Evolutionary conservation across 2,329 filamentous ascomycete genomes (phyloP).

Genomic region (Aspergillus clavatus): DNA sequence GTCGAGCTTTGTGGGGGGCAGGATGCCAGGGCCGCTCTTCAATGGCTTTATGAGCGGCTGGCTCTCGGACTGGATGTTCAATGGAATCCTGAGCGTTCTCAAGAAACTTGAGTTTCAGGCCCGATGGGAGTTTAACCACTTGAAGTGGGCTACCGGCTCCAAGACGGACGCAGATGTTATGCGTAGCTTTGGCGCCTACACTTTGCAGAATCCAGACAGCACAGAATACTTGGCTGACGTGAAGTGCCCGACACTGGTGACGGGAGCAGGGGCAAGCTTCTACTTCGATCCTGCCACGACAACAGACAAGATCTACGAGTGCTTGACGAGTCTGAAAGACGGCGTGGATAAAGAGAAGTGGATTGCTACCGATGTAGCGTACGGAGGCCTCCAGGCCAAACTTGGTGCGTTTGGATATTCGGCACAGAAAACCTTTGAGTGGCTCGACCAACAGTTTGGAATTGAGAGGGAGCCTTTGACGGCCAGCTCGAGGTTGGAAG

Average conservation of each 20-base stretch:
- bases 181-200: slow-evolving; percentile 6
- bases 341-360: slow-evolving; percentile 18
- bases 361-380: slow-evolving; percentile 14
- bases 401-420: slow-evolving; percentile 16
- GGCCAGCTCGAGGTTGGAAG: not conserved
- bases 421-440: slow-evolving; percentile 5
- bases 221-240: slow-evolving; percentile 3
- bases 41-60: slow-evolving; percentile 19
- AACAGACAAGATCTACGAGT: slow-evolving; percentile 5
- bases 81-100: slow-evolving; percentile 16
- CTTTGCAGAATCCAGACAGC: slow-evolving; percentile 3
- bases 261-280: slow-evolving; percentile 4
- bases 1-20: slow-evolving; percentile 24
- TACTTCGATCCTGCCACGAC: slow-evolving; percentile 5
- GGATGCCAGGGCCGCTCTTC: slow-evolving; percentile 21
- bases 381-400: slow-evolving; percentile 25
- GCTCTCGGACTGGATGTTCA: slow-evolving; percentile 25
- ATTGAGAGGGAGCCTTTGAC: slow-evolving; percentile 1
- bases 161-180: slow-evolving; percentile 6
- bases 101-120: slow-evolving; percentile 17
- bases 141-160: slow-evolving; percentile 5
- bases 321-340: slow-evolving; percentile 6
- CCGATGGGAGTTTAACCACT: slow-evolving; percentile 23
- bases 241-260: slow-evolving; percentile 5
- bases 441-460: not conserved